phyloP scores from a whole-genome alignment of 2,329 filamentous ascomycete genomes.

The Epichloe elymi region DNA sequence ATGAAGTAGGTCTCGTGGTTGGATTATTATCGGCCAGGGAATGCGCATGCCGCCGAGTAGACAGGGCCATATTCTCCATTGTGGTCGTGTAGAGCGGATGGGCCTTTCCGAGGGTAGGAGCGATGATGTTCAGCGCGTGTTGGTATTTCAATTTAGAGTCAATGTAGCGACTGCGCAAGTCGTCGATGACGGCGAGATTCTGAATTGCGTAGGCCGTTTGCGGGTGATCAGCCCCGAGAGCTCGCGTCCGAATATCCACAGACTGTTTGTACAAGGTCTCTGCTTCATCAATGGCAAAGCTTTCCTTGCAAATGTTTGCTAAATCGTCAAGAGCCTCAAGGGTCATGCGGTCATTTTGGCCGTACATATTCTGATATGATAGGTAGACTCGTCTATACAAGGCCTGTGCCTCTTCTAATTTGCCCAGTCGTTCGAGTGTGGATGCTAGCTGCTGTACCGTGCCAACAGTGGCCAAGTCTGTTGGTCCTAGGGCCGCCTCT shows the following conservation, averaged over 20 bases:
- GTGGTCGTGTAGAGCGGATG: constrained; percentile 13
- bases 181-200: constrained; percentile 15
- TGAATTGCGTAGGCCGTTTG: constrained; percentile 13
- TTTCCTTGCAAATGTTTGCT: constrained; percentile 12
- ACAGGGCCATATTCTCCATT: constrained; percentile 13
- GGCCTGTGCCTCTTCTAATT: constrained; percentile 13
- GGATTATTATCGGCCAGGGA: neutral
- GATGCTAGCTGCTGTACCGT: constrained; percentile 14
- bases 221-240: constrained; percentile 12
- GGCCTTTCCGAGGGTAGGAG: constrained; percentile 10
- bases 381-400: constrained; percentile 14
- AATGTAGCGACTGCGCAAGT: constrained; percentile 10
- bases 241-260: constrained; percentile 12
- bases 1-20: neutral
- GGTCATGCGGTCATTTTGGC: constrained; percentile 14
- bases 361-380: constrained; percentile 14
- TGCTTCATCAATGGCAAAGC: constrained; percentile 15
- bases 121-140: constrained; percentile 11
- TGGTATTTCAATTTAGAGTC: constrained; percentile 12
- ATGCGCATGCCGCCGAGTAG: constrained; percentile 2
- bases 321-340: constrained; percentile 16
- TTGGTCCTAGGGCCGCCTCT: constrained; percentile 12
- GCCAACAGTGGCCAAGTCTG: constrained; percentile 12
- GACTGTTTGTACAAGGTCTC: constrained; percentile 14
- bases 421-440: constrained; percentile 12